phyloP scores from a whole-genome alignment of 202 grass and related monocot species.

The Hordeum pubiflorum region DNA sequence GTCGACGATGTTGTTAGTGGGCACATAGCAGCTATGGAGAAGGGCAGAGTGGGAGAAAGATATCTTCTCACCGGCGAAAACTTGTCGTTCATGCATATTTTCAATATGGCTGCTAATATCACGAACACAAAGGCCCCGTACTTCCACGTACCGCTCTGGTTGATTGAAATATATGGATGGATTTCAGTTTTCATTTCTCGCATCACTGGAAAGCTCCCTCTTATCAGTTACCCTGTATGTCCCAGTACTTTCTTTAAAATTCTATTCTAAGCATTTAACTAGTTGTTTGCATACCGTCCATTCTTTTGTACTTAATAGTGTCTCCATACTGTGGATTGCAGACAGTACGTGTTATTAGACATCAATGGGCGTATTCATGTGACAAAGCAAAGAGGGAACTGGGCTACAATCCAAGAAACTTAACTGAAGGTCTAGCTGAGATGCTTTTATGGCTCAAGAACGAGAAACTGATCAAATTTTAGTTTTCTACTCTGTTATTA shows the following conservation, averaged over 20 bases:
- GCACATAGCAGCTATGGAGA: conserved; percentile 75
- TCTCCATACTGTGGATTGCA: conserved; percentile 32
- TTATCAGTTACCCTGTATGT: conserved; percentile 86
- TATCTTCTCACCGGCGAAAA: conserved; percentile 88
- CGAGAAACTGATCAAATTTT: conserved; percentile 63
- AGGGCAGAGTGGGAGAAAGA: conserved; percentile 68
- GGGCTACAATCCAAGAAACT: conserved; percentile 61
- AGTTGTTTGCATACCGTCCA: background rate
- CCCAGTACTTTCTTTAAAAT: background rate
- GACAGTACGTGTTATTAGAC: conserved; percentile 62
- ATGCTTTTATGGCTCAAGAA: conserved; percentile 78
- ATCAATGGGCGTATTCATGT: conserved; percentile 88
- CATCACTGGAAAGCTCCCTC: conserved; percentile 80
- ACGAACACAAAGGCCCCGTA: conserved; percentile 60
- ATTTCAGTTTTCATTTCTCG: conserved; percentile 78
- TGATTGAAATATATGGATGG: conserved; percentile 78
- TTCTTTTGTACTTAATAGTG: conserved; percentile 17
- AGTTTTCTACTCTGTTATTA: background rate
- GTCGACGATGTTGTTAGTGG: conserved; percentile 86
- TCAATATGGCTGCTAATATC: conserved; percentile 62
- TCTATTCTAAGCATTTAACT: background rate
- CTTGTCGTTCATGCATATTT: conserved; percentile 58
- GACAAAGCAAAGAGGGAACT: conserved; percentile 69
- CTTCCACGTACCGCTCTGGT: conserved; percentile 63
- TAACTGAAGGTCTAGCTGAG: conserved; percentile 69